Evolutionary conservation across 2,329 filamentous ascomycete genomes (phyloP), one percentile per base, ranked within the genome.

Genomic region (Alternaria arborescens): DNA sequence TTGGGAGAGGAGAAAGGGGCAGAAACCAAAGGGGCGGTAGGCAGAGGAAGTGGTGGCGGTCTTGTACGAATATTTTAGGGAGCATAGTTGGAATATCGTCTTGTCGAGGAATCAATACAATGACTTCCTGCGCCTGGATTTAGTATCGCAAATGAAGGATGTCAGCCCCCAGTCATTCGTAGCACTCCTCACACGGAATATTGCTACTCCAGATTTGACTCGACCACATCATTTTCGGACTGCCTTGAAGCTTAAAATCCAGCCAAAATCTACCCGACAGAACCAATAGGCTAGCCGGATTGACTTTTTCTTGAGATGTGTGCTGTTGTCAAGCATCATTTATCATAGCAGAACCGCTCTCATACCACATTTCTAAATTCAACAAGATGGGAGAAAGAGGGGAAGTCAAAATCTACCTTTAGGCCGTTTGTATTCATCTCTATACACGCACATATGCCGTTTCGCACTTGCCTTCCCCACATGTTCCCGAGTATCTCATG

Each of bases 1-100:
- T 44, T 98, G 95, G 95, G 95, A 98, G 83, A 85, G 91, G 78
- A 87, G 93, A 79, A 89, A 87, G 54, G 68, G 65, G n/a, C 67
- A 66, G 50, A 32, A 50, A 38, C 32, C 46, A 41, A 51, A 51
- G 38, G 38, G 38, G 24, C 38, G 20, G 57, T 26, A 26, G n/a
- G 30, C 14, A 8, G 51, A 40, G 28, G 48, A 41, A 58, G 48
- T 18, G 8, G 36, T 10, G 52, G 20, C 12, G 32, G 32, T 20
- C 16, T 38, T 46, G 43, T 36, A 26, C 20, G 42, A 38, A 42
- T 24, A 48, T 26, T 26, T 16, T n/a, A 20, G 16, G n/a, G 34
- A 7, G 32, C 18, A 36, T 26, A 14, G 11, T 50, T 50, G 30
- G 32, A 32, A 38, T 26, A 14, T n/a, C n/a, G 20, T 16, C 30